Base-by-base conservation (phyloP, 805 yeast species). In the Hanseniaspora clermontiae region DNA sequence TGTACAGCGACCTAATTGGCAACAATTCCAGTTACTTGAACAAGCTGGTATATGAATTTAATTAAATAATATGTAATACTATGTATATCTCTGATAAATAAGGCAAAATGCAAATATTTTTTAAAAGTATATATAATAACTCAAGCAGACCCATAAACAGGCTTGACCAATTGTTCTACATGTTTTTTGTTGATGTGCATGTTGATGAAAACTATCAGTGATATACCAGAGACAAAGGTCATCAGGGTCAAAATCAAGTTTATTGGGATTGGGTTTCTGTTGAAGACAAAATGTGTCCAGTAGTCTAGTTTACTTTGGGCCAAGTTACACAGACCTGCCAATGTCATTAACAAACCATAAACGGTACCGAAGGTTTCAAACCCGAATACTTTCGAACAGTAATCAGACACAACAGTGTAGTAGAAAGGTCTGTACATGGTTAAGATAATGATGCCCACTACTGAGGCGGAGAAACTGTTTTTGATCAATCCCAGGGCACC, bases 371-470 rank as follows among this genome's bases (percentile, higher is more conserved):
- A 90, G 0, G 95, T 88, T 56, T 81, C 83, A 68, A 85, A 89
- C 0, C 97, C 97, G 71, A 91, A 90, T 36, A 90, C 91, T 66
- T 90, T 90, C 32, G 95, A 95, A 64, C 89, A 79, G 67, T 83
- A 88, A 68, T 91, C 97, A 1, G 95, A 85, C 7, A 89, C 87
- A 1, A 95, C 87, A 1, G 97, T 90, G 69, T 90, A 91, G 65
- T 86, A 89, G 65, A 90, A 86, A 11, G 97, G 96, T 67, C 97
- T 77, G 69, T 86, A 89, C 1, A 86, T 73, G 11, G 88, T 97
- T 61, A 90, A 72, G 34, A 85, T 60, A 1, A 81, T 62, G 45
- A 90, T 84, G 2, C 95, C 95, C 1, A 77, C 46, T 48, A 84
- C 75, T 43, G 90, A 89, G 1, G 79, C 74, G 0, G 34, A 10